phyloP scores from a whole-genome alignment of 805 yeast species.

The Lachancea kluyveri region DNA sequence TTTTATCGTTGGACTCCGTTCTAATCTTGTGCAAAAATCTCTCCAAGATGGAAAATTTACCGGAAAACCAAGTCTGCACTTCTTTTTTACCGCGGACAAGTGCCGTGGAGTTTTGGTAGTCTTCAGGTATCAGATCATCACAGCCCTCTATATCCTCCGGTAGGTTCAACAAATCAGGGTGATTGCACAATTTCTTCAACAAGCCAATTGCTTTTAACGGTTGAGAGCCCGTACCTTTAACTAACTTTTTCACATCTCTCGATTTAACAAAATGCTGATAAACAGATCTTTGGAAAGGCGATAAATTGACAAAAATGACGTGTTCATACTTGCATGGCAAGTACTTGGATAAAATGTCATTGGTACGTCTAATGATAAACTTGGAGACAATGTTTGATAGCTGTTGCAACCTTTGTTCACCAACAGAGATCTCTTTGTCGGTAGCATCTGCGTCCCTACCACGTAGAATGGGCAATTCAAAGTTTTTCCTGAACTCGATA shows the following conservation, averaged over 20 bases:
- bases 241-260: constrained; percentile 63
- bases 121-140: constrained; percentile 63
- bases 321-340: constrained; percentile 95
- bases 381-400: constrained; percentile 73
- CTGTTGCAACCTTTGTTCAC: constrained; percentile 64
- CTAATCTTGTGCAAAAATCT: constrained; percentile 75
- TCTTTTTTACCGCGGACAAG: constrained; percentile 24
- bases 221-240: constrained; percentile 37
- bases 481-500: constrained; percentile 75
- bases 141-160: constrained; percentile 62
- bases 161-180: constrained; percentile 77
- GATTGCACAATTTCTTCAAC: constrained; percentile 86
- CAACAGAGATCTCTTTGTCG: constrained; percentile 64
- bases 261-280: constrained; percentile 74
- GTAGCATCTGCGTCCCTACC: constrained; percentile 90
- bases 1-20: constrained; percentile 84
- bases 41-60: constrained; percentile 79
- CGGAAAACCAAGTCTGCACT: constrained; percentile 74
- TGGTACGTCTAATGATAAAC: constrained; percentile 91
- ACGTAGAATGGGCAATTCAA: constrained; percentile 68
- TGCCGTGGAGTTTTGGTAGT: constrained; percentile 37
- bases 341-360: constrained; percentile 89
- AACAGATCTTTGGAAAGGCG: constrained; percentile 67
- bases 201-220: constrained; percentile 86
- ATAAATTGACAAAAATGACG: constrained; percentile 83